Evolutionary conservation across 495 filamentous ascomycete species (phyloP).

Genomic region (Annulohypoxylon moriforme): DNA sequence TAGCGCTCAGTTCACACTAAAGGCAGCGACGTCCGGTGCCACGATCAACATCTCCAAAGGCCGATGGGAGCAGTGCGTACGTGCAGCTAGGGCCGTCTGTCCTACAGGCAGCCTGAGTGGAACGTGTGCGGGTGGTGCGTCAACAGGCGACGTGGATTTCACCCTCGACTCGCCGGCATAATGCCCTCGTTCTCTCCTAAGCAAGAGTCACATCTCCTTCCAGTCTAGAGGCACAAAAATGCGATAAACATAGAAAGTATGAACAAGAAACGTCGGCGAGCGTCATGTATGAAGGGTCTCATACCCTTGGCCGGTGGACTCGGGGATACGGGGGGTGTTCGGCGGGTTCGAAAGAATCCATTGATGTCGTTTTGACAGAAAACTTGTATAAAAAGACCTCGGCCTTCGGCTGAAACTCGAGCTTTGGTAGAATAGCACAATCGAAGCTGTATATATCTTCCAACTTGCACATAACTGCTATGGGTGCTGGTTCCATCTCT

Average conservation of each 20-base stretch:
- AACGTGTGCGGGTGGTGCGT: slow-evolving; percentile 63
- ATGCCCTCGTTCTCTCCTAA: not conserved
- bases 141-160: slow-evolving; percentile 60
- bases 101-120: slow-evolving; percentile 57
- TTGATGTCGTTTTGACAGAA: not conserved
- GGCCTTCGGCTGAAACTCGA: slow-evolving; percentile 19
- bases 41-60: slow-evolving; percentile 63
- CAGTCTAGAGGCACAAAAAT: not conserved
- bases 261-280: not conserved
- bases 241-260: not conserved
- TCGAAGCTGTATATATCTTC: slow-evolving; percentile 26
- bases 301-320: slow-evolving; percentile 9
- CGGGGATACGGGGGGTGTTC: not conserved
- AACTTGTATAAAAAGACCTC: slow-evolving; percentile 17
- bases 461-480: not conserved
- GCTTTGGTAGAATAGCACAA: not conserved
- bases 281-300: slow-evolving; percentile 10
- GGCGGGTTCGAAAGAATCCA: slow-evolving; percentile 2
- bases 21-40: slow-evolving; percentile 48
- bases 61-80: slow-evolving; percentile 62
- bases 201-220: not conserved
- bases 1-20: slow-evolving; percentile 60
- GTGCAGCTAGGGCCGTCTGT: slow-evolving; percentile 61
- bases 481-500: slow-evolving; percentile 7
- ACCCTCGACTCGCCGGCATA: slow-evolving; percentile 49